Conservation (phyloP, 371 early-diverging fungal species). For the Lichtheimia corymbifera region DNA sequence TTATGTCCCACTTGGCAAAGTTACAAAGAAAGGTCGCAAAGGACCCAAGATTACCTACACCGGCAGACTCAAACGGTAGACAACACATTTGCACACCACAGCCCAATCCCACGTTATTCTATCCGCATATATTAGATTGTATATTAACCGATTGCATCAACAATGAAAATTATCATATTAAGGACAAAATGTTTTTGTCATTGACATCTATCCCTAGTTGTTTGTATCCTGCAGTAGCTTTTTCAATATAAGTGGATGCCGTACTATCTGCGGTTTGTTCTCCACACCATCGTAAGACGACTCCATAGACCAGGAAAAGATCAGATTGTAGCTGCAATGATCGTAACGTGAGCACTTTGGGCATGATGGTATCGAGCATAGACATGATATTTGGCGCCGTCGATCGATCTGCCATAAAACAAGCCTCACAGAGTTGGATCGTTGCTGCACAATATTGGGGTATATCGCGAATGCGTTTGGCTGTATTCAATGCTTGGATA, state of each 20-base stretch:
- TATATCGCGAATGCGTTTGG: constrained; percentile 13
- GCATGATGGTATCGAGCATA: constrained; percentile 5
- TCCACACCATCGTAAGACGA: constrained; percentile 1
- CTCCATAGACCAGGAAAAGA: constrained; percentile 19
- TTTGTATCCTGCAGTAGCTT: constrained; percentile 7
- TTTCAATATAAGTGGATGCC: constrained; percentile 8
- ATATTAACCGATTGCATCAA: not conserved
- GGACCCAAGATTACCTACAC: constrained; percentile 46
- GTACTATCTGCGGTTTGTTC: not conserved
- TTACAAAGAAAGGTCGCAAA: constrained; percentile 44
- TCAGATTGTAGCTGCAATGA: constrained; percentile 19
- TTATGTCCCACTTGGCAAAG: constrained; percentile 86
- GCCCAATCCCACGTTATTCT: too few relatives aligned
- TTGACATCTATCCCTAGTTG: not conserved
- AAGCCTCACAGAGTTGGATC: constrained; percentile 20
- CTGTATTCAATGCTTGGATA: constrained; percentile 14
- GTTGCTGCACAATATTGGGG: constrained; percentile 18
- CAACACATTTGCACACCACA: not conserved
- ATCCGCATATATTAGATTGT: not conserved
- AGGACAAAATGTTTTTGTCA: too few relatives aligned
- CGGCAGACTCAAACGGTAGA: constrained; percentile 46
- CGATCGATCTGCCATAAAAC: constrained; percentile 3
- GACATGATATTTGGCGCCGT: constrained; percentile 4
- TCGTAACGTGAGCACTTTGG: constrained; percentile 18
- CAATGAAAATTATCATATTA: not conserved